phyloP scores from a whole-genome alignment of 805 yeast genomes.

The Barnettozyma siamensis region DNA sequence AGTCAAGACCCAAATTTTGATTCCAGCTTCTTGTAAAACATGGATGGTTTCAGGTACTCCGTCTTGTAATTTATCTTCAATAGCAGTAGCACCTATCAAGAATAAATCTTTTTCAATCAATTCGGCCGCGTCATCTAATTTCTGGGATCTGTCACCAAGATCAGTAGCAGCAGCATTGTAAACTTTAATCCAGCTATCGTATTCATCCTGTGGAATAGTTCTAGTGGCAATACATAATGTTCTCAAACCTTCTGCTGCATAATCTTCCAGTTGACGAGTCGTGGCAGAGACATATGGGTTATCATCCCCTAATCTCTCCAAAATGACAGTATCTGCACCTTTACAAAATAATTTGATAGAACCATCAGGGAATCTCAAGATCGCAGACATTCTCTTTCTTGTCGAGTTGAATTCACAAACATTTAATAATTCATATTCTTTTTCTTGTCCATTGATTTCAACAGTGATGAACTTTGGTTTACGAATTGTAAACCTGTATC shows the following conservation, averaged over 20 bases:
- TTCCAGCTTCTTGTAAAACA: slow-evolving; percentile 92
- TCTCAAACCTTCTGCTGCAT: slow-evolving; percentile 93
- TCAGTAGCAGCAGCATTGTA: slow-evolving; percentile 82
- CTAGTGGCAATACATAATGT: slow-evolving; percentile 90
- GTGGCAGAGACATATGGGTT: slow-evolving; percentile 85
- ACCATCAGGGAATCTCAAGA: slow-evolving; percentile 93
- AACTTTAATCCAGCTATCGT: slow-evolving; percentile 55
- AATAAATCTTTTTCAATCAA: slow-evolving; percentile 74
- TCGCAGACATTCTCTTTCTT: slow-evolving; percentile 95
- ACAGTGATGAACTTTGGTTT: slow-evolving; percentile 78
- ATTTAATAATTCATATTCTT: slow-evolving; percentile 71
- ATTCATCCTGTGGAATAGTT: slow-evolving; percentile 74
- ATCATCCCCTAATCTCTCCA: slow-evolving; percentile 68
- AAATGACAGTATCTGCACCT: slow-evolving; percentile 96
- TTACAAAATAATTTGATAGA: slow-evolving; percentile 81
- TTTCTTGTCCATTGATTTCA: slow-evolving; percentile 43
- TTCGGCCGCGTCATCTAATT: slow-evolving; percentile 86
- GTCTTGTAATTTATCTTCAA: slow-evolving; percentile 95
- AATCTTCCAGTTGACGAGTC: slow-evolving; percentile 83
- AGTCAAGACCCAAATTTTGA: slow-evolving; percentile 94
- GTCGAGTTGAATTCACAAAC: slow-evolving; percentile 97
- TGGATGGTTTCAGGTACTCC: slow-evolving; percentile 98
- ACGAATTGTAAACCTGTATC: slow-evolving; percentile 79
- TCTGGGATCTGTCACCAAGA: slow-evolving; percentile 64
- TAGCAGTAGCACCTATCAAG: slow-evolving; percentile 94